Conservation (phyloP, 768 basidiomycete species). For the Collybia sordida region DNA sequence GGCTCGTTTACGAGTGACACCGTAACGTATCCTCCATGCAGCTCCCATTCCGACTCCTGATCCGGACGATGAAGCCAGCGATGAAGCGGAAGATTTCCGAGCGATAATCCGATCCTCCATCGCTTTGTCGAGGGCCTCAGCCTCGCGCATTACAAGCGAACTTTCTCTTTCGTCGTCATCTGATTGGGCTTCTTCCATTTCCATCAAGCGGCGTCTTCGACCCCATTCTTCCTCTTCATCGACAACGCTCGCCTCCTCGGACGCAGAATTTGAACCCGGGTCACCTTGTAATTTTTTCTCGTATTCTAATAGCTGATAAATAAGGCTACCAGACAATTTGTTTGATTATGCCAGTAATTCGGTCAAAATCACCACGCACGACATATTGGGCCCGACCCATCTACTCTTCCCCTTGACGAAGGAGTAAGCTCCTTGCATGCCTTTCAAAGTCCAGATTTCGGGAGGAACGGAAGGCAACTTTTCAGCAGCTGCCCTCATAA, state of each 20-base stretch:
- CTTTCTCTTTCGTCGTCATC: constrained; percentile 56
- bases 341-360: constrained; percentile 12
- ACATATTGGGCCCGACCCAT: constrained; percentile 92
- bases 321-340: constrained; percentile 55
- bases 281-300: constrained; percentile 68
- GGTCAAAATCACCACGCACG: constrained; percentile 53
- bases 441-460: constrained; percentile 75
- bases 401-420: constrained; percentile 89
- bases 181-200: constrained; percentile 50
- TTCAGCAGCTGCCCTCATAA: constrained; percentile 88
- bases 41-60: constrained; percentile 67
- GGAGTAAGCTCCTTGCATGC: constrained; percentile 88
- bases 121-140: constrained; percentile 79
- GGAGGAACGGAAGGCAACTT: constrained; percentile 65
- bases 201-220: constrained; percentile 60
- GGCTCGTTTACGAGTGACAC: constrained; percentile 59
- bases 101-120: constrained; percentile 84
- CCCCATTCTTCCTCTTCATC: constrained; percentile 84
- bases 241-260: constrained; percentile 54
- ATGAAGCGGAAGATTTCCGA: constrained; percentile 70
- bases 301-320: constrained; percentile 92
- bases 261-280: constrained; percentile 46
- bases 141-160: constrained; percentile 67
- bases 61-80: constrained; percentile 51
- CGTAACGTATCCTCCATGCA: constrained; percentile 66